A percentile compares a stretch with the other conserved stretches of the same genome.
Conservation (phyloP, 1,284 basidiomycete species). For the Cystobasidium slooffiae region DNA sequence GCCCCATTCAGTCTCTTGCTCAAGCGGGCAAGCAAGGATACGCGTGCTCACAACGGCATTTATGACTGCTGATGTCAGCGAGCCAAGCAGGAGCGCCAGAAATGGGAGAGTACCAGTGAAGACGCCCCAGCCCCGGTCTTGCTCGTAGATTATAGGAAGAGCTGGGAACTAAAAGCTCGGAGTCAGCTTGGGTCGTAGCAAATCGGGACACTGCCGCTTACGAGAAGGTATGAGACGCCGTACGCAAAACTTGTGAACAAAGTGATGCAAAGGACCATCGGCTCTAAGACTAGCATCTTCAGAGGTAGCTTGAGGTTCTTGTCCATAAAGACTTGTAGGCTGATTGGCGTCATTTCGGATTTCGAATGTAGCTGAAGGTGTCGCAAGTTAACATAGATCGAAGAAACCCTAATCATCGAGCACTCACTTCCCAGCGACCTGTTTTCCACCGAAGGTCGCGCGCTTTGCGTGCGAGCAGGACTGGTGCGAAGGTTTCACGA, state of each 20-base stretch:
- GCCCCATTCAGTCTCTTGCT: too few relatives aligned
- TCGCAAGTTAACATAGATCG: too few relatives aligned
- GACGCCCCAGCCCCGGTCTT: constrained; percentile 54
- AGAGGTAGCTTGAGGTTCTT: constrained; percentile 56
- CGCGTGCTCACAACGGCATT: constrained; percentile 52
- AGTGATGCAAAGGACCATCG: constrained; percentile 51
- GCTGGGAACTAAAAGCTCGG: constrained; percentile 57
- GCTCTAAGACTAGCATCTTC: constrained; percentile 55
- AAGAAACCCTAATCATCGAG: neutral
- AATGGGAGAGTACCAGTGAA: constrained; percentile 56
- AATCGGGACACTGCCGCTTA: constrained; percentile 36
- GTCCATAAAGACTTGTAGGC: constrained; percentile 52
- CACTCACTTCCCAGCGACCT: constrained; percentile 55
- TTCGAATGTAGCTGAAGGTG: constrained; percentile 17
- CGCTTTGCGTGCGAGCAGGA: constrained; percentile 46
- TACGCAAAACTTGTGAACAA: constrained; percentile 54
- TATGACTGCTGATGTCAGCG: constrained; percentile 53
- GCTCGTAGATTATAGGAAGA: constrained; percentile 56
- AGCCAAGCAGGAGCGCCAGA: constrained; percentile 56
- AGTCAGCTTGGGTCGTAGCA: too few relatives aligned
- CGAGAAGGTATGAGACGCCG: constrained; percentile 43
- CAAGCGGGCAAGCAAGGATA: too few relatives aligned
- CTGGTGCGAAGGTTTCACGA: constrained; percentile 63
- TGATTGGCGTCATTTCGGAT: constrained; percentile 54
- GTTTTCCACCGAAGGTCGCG: constrained; percentile 61